Evolutionary conservation across 2,329 filamentous ascomycete species (phyloP), one percentile per base, ranked within the genome.

Genomic region (Aspergillus sp.): DNA sequence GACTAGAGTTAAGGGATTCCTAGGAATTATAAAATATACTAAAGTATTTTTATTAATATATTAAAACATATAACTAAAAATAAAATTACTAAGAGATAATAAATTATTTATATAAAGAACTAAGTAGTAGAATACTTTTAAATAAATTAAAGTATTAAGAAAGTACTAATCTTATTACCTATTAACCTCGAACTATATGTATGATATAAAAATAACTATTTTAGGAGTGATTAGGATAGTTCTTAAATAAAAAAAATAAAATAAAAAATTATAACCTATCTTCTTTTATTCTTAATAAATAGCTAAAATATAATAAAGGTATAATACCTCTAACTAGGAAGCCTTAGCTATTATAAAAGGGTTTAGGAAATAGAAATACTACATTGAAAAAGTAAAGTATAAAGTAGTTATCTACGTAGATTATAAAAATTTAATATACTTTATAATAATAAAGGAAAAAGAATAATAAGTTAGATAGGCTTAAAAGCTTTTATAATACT

Each of bases 311-410:
- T 19, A 57, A 57, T 41, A 57, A 30, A 48, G 51, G 17, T 57
- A 49, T 57, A 57, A 57, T 30, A 57, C 4, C 28, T 25, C 50
- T 50, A n/a, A n/a, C n/a, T n/a, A n/a, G n/a, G n/a, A n/a, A n/a
- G n/a, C n/a, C n/a, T n/a, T n/a, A n/a, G n/a, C n/a, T n/a, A n/a
- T n/a, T n/a, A n/a, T n/a, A n/a, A n/a, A n/a, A n/a, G n/a, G n/a
- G n/a, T 58, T 56, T 48, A 56, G 49, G 4, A 19, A 56, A 19
- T 48, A 48, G 17, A 56, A 9, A 56, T 48, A 56, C 34, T 56
- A 56, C 15, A 2, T 47, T 4, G 31, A 55, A n/a, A 30, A 28
- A 22, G 7, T 30, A 47, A 31, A 17, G 2, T 13, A 57, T 41
- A 43, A 57, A 41, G 7, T 57, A 23, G 43, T 57, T 50, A 50